A percentile compares a stretch with the other conserved stretches of the same genome.
phyloP scores from a whole-genome alignment of 2,329 filamentous ascomycete genomes.

The Alternaria tenuissima region DNA sequence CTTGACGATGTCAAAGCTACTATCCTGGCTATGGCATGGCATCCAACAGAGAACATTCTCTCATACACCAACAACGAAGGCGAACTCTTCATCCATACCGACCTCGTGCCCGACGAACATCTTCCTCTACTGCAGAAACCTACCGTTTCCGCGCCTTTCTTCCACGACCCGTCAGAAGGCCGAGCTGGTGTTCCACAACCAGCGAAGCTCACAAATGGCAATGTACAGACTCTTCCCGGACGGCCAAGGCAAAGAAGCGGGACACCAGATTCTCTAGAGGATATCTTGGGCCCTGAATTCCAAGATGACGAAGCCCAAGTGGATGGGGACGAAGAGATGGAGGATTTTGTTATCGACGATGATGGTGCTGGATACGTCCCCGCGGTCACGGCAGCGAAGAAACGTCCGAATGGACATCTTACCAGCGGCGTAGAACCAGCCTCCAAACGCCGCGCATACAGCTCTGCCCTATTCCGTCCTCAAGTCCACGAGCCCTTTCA shows the following conservation, averaged over 20 bases:
- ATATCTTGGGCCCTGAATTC: conserved; percentile 72
- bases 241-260: conserved; percentile 62
- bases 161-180: conserved; percentile 79
- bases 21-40: conserved; percentile 88
- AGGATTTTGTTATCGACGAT: conserved; percentile 93
- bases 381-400: conserved; percentile 67
- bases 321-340: conserved; percentile 58
- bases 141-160: conserved; percentile 82
- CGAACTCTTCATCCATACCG: conserved; percentile 88
- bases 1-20: conserved; percentile 76
- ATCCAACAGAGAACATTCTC: conserved; percentile 84
- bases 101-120: conserved; percentile 65
- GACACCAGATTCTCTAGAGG: conserved; percentile 81
- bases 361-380: conserved; percentile 89
- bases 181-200: conserved; percentile 69
- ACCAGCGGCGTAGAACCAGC: conserved; percentile 55
- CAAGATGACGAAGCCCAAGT: conserved; percentile 58
- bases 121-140: conserved; percentile 59
- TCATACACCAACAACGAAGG: conserved; percentile 94
- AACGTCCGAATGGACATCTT: conserved; percentile 63
- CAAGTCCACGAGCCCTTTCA: conserved; percentile 87
- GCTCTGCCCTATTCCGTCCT: conserved; percentile 62
- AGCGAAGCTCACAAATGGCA: conserved; percentile 61
- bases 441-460: conserved; percentile 61
- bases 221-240: conserved; percentile 61